A percentile compares a stretch with the other conserved stretches of the same genome.
Conservation (phyloP, 306 rosid species). For the Dryas octopetala region DNA sequence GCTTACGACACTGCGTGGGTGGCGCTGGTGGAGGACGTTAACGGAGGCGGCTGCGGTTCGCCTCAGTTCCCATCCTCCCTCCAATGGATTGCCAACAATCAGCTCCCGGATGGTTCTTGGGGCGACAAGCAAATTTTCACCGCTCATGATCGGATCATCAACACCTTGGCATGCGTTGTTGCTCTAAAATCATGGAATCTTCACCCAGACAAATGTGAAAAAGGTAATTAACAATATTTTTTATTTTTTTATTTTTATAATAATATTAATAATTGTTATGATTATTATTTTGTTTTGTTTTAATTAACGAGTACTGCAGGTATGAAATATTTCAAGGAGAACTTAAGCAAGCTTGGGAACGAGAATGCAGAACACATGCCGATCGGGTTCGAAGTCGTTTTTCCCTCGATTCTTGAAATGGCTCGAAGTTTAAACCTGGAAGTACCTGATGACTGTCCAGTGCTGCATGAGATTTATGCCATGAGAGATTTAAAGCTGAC, state of each 20-base stretch:
- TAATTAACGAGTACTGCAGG: conserved; percentile 36
- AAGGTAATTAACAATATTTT: conserved; percentile 38
- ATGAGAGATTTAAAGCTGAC: conserved; percentile 67
- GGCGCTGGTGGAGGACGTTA: conserved; percentile 56
- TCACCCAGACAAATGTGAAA: conserved; percentile 58
- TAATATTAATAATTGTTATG: not conserved
- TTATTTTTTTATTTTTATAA: too few species aligned
- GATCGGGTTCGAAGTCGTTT: conserved; percentile 90
- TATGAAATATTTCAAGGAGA: conserved; percentile 55
- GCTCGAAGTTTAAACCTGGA: conserved; percentile 59
- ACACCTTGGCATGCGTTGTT: conserved; percentile 75
- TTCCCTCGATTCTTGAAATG: conserved; percentile 75
- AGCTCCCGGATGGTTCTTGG: conserved; percentile 88
- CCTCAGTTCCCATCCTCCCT: conserved; percentile 80
- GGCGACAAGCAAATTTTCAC: conserved; percentile 60
- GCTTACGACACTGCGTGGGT: conserved; percentile 99
- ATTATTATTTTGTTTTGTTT: too few species aligned
- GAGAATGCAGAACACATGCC: conserved; percentile 89
- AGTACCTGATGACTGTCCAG: conserved; percentile 54
- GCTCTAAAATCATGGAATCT: conserved; percentile 69
- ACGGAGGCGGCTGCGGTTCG: conserved; percentile 31
- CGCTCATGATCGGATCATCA: conserved; percentile 79
- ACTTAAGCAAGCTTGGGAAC: conserved; percentile 53
- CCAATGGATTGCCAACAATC: conserved; percentile 77
- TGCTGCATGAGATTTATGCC: conserved; percentile 60